Base-by-base conservation (phyloP, 176 grass and related monocot species). In the Eragrostis curvula region DNA sequence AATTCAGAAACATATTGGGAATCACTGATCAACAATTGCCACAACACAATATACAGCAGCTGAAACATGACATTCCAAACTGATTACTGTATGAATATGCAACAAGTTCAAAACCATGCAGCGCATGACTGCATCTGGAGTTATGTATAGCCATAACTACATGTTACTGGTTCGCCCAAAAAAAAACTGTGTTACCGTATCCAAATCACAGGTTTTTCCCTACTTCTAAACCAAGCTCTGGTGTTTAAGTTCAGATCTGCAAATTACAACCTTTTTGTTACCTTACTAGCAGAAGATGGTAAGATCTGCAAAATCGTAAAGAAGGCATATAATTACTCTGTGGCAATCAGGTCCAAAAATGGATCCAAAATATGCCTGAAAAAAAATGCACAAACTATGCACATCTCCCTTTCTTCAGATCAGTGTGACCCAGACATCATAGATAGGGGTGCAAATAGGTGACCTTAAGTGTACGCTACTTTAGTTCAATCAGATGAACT, bases 371-470 rank as follows among this genome's bases (percentile, higher is more conserved):
- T 66, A 83, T 52, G 45, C 29, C 58, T 8, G 29, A 12, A 17
- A 64, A 63, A 63, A 58, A 44, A 20, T 61, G 63, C 45, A 56
- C 47, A 66, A n/a, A 88, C 27, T 63, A 65, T 68, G 58, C 21
- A 53, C 3, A 59, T 39, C 32, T 36, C 41, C 36, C 7, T 18
- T 40, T 36, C 17, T 43, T 61, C 71, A 68, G 78, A 81, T 39
- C 61, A 1, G 7, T 32, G 30, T 24, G 57, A 79, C 44, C 52
- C 16, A 50, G 55, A 57, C 7, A 57, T 23, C 55, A 57, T 23
- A 57, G 55, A 23, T 25, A 60, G n/a, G 57, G n/a, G 57, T 60
- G 21, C 55, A 57, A 8, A 55, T 55, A 55, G 18, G 52, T 21
- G 52, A 55, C 17, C 18, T 20, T 17, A 55, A 53, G 15, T 57